These are phyloP conservation scores for Citrus sinensis DNA, from an alignment of 345 rosid genomes.

Conservation along the genomic window DVS_A1.0 CM039163.1:2852501-2853000, in stretches of 20 bases:
- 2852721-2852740: constrained; percentile 24
- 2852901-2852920: constrained; percentile 43
- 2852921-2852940: constrained; percentile 28
- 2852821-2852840: constrained; percentile 14
- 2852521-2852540: no score
- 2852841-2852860: constrained; percentile 12
- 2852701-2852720: constrained; percentile 46
- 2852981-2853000: constrained; percentile 19
- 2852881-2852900: constrained; percentile 13
- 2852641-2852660: not conserved
- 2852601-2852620: not conserved
- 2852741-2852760: constrained; percentile 33
- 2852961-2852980: constrained; percentile 3
- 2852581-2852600: not conserved
- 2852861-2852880: not conserved
- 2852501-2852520: no score
- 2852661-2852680: not conserved
- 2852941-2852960: constrained; percentile 25
- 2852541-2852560: no score
- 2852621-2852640: not conserved
- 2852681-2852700: constrained; percentile 28
- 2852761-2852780: not conserved
- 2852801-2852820: constrained; percentile 32
- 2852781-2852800: constrained; percentile 34
- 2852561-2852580: no score